Evolutionary conservation across 805 yeast species (phyloP).

Genomic region (Kurtzmaniella cleridarum): DNA sequence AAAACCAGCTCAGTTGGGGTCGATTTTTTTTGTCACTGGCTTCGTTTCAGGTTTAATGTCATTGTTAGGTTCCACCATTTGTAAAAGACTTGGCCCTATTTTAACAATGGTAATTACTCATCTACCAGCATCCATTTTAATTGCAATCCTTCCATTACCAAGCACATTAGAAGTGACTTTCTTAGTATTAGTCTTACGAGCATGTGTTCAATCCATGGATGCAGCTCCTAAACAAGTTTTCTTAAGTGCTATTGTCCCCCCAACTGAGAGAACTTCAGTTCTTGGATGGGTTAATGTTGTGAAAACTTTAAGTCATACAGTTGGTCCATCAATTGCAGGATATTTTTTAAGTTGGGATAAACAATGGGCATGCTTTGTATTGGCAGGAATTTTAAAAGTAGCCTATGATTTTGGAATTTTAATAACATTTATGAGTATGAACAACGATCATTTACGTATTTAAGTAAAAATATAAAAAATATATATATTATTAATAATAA

Average conservation of each 20-base stretch:
- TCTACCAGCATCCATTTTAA: constrained; percentile 36
- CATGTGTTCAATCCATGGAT: constrained; percentile 42
- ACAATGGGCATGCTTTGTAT: constrained; percentile 39
- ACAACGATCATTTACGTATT: constrained; percentile 13
- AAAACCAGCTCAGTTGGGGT: constrained; percentile 31
- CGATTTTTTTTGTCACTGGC: constrained; percentile 35
- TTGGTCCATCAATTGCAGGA: constrained; percentile 42
- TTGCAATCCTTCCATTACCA: constrained; percentile 36
- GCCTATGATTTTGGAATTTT: constrained; percentile 38
- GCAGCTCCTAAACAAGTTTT: constrained; percentile 45
- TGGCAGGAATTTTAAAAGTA: constrained; percentile 36
- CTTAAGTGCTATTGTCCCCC: constrained; percentile 35
- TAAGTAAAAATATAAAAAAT: not conserved
- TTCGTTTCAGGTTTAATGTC: constrained; percentile 35
- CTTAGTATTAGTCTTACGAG: constrained; percentile 27
- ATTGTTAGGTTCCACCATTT: constrained; percentile 37
- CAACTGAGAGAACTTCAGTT: constrained; percentile 37
- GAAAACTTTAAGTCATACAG: constrained; percentile 34
- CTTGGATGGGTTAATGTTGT: constrained; percentile 42
- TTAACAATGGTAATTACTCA: constrained; percentile 42
- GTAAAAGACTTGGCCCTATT: constrained; percentile 40
- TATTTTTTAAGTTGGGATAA: constrained; percentile 25
- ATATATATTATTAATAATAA: constrained; percentile 3
- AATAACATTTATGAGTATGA: constrained; percentile 20
- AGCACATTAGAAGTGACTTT: constrained; percentile 23